Percentiles rank a stretch among this genome's conserved stretches.
These are phyloP conservation scores for Stygiomarasmius scandens DNA, from an alignment of 1,284 basidiomycete genomes.

Conservation along the genomic window DNA sequence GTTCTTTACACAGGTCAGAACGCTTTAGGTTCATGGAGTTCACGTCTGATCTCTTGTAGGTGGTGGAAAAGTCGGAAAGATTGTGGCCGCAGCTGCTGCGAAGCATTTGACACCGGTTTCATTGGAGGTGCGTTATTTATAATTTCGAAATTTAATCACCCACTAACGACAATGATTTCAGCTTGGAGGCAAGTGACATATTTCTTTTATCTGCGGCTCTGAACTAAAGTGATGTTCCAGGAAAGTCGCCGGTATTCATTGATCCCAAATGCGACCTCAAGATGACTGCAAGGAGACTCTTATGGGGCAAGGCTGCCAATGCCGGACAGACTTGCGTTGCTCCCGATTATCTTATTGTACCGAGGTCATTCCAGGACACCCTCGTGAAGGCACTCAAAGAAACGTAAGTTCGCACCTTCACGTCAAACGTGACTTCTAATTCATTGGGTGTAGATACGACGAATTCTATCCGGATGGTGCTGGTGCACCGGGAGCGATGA, in stretches of 20 bases:
- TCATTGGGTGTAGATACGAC: conserved; percentile 48
- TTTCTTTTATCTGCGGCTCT: background rate
- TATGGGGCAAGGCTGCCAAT: conserved; percentile 83
- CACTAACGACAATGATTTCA: background rate
- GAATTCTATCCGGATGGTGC: conserved; percentile 57
- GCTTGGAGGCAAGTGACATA: conserved; percentile 32
- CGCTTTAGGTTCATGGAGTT: background rate
- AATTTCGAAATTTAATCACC: background rate
- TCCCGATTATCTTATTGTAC: conserved; percentile 84
- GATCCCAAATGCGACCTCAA: conserved; percentile 69
- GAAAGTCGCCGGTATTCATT: conserved; percentile 85
- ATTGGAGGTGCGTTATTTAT: conserved; percentile 57
- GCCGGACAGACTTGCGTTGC: conserved; percentile 75
- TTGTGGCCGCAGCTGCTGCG: conserved; percentile 84
- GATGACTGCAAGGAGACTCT: conserved; percentile 60
- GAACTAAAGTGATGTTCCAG: conserved; percentile 27
- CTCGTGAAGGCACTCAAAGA: conserved; percentile 66
- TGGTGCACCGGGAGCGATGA: conserved; percentile 43
- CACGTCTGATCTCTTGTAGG: conserved; percentile 37
- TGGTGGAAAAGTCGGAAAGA: conserved; percentile 74
- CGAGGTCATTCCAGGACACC: conserved; percentile 60
- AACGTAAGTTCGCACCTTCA: conserved; percentile 41
- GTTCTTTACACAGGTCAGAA: conserved; percentile 59
- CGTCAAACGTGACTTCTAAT: background rate
- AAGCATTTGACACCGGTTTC: conserved; percentile 85